Evolutionary conservation across 352 stramenopile species (phyloP).

Genomic region (Phytophthora pistaciae): DNA sequence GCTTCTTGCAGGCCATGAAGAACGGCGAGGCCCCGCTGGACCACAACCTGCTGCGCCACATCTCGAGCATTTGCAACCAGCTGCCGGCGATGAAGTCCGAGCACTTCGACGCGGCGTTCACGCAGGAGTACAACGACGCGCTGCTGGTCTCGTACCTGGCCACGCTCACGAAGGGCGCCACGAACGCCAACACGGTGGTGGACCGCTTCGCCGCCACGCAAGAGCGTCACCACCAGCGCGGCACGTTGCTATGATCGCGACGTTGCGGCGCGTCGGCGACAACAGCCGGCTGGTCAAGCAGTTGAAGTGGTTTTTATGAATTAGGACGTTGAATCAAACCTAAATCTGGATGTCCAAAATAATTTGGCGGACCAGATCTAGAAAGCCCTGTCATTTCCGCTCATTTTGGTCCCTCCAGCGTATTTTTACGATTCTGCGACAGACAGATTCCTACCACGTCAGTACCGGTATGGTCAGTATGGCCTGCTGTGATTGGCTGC

Average conservation of each 20-base stretch:
- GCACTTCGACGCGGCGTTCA: constrained; percentile 78
- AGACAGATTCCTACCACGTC: constrained; percentile 9
- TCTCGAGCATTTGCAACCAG: constrained; percentile 89
- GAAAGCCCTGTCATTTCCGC: constrained; percentile 2
- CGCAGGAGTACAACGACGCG: constrained; percentile 88
- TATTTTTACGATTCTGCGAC: constrained; percentile 4
- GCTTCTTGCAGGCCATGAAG: constrained; percentile 82
- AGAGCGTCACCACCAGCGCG: constrained; percentile 73
- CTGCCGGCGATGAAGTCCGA: constrained; percentile 81
- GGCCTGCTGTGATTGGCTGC: constrained; percentile 12
- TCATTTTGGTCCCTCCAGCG: constrained; percentile 1
- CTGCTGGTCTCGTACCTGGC: constrained; percentile 86
- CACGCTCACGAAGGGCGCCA: constrained; percentile 84
- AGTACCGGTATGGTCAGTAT: neutral
- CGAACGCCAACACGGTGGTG: constrained; percentile 81
- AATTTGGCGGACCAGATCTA: neutral
- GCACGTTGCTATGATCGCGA: constrained; percentile 52
- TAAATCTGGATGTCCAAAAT: neutral
- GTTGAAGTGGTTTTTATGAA: constrained; percentile 28
- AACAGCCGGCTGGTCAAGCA: constrained; percentile 6
- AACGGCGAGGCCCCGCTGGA: constrained; percentile 77
- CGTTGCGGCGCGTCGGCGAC: neutral
- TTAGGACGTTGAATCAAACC: constrained; percentile 4
- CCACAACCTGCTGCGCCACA: constrained; percentile 83
- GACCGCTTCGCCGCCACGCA: constrained; percentile 82